Evolutionary conservation across 2,329 filamentous ascomycete genomes (phyloP).

Genomic region (Pestalotiopsis sp.): DNA sequence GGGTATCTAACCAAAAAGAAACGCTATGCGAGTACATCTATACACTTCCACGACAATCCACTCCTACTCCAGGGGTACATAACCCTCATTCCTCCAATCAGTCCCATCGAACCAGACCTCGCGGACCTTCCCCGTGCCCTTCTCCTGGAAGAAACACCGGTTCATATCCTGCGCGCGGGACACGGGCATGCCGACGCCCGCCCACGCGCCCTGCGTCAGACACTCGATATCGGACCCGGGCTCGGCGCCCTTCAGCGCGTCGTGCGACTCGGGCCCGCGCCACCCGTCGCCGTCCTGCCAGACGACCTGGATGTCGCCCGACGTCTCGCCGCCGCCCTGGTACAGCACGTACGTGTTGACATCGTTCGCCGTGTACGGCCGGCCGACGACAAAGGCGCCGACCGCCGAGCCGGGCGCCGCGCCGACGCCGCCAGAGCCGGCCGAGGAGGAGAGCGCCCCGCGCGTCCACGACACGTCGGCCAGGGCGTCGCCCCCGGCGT

Average conservation of each 20-base stretch:
- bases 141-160: constrained; percentile 24
- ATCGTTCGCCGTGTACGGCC: constrained; percentile 22
- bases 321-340: constrained; percentile 15
- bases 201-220: constrained; percentile 21
- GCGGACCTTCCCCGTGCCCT: constrained; percentile 17
- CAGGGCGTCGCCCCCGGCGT: constrained; percentile 38
- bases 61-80: constrained; percentile 16
- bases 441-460: not conserved
- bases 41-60: too few species aligned
- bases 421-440: not conserved
- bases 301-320: constrained; percentile 21
- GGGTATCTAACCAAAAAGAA: too few species aligned
- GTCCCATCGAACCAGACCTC: constrained; percentile 26
- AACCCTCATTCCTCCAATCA: constrained; percentile 21
- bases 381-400: constrained; percentile 23
- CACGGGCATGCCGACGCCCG: constrained; percentile 12
- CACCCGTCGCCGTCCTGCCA: constrained; percentile 24
- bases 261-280: constrained; percentile 24
- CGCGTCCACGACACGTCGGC: constrained; percentile 1
- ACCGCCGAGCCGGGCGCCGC: constrained; percentile 20
- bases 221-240: constrained; percentile 25
- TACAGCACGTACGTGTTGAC: constrained; percentile 27
- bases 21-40: too few species aligned
- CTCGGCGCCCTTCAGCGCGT: constrained; percentile 19
- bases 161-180: constrained; percentile 27